phyloP scores from a whole-genome alignment of 768 basidiomycete genomes.

The Pisolithus orientalis region DNA sequence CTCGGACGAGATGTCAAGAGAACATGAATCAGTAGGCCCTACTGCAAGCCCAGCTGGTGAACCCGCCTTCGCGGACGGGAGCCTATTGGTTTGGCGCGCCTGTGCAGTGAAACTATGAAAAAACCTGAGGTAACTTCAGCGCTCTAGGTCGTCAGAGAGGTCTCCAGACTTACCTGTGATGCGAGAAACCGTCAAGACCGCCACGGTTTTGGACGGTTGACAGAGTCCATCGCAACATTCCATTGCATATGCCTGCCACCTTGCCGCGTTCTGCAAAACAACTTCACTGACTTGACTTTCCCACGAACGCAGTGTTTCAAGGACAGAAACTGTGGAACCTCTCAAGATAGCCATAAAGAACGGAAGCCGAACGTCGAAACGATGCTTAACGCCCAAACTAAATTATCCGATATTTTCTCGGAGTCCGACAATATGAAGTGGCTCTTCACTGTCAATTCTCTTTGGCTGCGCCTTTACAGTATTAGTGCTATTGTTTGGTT shows the following conservation, averaged over 20 bases:
- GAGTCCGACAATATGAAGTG: no score
- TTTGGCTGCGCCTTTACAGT: no score
- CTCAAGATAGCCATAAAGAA: not conserved
- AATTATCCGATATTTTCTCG: not conserved
- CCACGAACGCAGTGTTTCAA: no score
- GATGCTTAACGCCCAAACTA: not conserved
- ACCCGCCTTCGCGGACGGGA: not conserved
- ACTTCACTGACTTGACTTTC: no score
- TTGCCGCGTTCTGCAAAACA: no score
- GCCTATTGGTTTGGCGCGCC: not conserved
- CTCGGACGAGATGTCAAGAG: not conserved
- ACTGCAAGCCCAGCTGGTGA: not conserved
- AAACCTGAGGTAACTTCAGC: constrained; percentile 4
- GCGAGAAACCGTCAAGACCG: constrained; percentile 23
- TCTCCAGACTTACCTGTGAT: constrained; percentile 15
- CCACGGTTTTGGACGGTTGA: constrained; percentile 44
- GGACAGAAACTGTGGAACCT: no score
- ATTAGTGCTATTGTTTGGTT: no score
- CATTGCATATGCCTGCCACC: constrained; percentile 42
- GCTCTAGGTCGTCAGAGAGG: not conserved
- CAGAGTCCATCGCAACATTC: constrained; percentile 75
- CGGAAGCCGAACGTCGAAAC: not conserved
- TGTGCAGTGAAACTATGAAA: not conserved
- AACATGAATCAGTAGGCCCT: not conserved
- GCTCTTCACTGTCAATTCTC: no score